Conservation (phyloP, 2,329 filamentous ascomycete species). For the Talaromyces sp. region DNA sequence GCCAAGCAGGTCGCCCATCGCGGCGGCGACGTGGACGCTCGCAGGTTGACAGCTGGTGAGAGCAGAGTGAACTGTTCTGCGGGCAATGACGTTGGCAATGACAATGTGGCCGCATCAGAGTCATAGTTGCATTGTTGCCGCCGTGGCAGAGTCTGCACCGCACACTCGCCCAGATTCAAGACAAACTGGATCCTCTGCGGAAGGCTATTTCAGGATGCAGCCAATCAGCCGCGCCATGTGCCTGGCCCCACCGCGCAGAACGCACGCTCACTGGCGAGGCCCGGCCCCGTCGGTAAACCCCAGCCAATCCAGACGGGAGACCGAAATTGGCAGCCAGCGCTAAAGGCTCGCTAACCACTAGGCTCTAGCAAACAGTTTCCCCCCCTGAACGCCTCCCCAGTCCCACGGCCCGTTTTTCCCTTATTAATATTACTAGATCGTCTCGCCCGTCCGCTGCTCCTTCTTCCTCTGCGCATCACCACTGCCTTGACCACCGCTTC, state of each 20-base stretch:
- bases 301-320: neutral
- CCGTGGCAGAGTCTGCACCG: neutral
- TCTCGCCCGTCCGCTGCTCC: conserved; percentile 2
- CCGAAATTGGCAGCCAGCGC: neutral
- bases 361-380: neutral
- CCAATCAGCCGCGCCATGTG: neutral
- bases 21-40: neutral
- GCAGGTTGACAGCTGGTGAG: too few relatives aligned
- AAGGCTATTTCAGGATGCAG: neutral
- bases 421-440: neutral
- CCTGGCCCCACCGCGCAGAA: neutral
- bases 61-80: too few relatives aligned
- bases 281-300: neutral
- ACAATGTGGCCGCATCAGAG: too few relatives aligned
- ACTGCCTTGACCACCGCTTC: conserved; percentile 26
- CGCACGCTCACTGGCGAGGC: neutral
- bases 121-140: too few relatives aligned
- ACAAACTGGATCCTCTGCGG: neutral
- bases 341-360: neutral
- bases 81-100: too few relatives aligned
- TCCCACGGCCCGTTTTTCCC: neutral
- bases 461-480: conserved; percentile 13
- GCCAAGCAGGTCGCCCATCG: neutral
- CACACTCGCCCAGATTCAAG: neutral
- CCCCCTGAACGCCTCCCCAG: neutral